Conservation (phyloP, 768 basidiomycete genomes). For the Candolleomyces aberdarensis region DNA sequence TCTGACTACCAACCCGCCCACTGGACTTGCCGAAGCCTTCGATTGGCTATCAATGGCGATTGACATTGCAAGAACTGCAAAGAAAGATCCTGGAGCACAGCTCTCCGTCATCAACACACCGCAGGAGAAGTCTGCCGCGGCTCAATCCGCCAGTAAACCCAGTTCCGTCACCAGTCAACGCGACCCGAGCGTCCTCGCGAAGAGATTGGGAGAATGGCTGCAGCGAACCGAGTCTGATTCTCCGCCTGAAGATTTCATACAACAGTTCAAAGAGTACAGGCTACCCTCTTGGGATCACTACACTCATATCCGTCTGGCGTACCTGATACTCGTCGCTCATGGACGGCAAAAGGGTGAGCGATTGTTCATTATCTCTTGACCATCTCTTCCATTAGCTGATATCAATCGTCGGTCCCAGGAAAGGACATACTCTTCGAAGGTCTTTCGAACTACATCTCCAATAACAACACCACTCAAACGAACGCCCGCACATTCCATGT, state of each 20-base stretch:
- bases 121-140: background rate
- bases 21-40: slow-evolving; percentile 36
- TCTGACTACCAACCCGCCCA: slow-evolving; percentile 12
- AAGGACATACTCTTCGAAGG: slow-evolving; percentile 44
- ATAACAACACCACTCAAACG: slow-evolving; percentile 32
- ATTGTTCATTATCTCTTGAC: no score
- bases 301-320: slow-evolving; percentile 43
- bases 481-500: slow-evolving; percentile 37
- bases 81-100: slow-evolving; percentile 2
- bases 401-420: slow-evolving; percentile 20
- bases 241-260: slow-evolving; percentile 29
- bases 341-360: slow-evolving; percentile 39
- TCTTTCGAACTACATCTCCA: slow-evolving; percentile 34
- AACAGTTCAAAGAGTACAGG: slow-evolving; percentile 27
- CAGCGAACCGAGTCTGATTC: slow-evolving; percentile 26
- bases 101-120: background rate
- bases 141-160: no score
- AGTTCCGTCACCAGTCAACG: slow-evolving; percentile 10
- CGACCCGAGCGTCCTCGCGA: slow-evolving; percentile 20
- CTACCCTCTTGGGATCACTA: slow-evolving; percentile 49
- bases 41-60: slow-evolving; percentile 35
- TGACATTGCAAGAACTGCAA: slow-evolving; percentile 19
- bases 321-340: slow-evolving; percentile 35
- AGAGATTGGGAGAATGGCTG: slow-evolving; percentile 37
- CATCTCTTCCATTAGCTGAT: no score